Conservation (phyloP, 371 early-diverging fungal species). For the Rhizopus sp. region DNA sequence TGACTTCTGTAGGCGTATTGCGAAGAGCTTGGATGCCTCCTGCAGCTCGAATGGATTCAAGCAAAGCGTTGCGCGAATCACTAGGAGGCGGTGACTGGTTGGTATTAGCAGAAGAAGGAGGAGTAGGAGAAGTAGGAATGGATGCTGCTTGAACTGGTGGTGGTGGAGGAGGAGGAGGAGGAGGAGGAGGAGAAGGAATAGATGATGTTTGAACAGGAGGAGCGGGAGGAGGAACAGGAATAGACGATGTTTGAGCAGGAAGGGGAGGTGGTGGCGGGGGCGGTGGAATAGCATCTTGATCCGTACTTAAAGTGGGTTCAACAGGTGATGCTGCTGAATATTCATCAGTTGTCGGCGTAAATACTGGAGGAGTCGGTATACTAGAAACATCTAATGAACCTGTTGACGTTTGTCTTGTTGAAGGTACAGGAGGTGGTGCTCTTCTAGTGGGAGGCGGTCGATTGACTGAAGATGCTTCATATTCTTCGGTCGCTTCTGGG, state of each 20-base stretch:
- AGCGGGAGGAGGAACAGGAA: slow-evolving; percentile 27
- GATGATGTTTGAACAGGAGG: neutral
- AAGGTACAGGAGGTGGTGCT: slow-evolving; percentile 24
- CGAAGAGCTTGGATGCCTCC: slow-evolving; percentile 40
- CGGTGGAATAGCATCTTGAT: too few relatives aligned
- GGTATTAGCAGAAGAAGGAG: slow-evolving; percentile 8
- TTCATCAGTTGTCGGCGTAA: too few relatives aligned
- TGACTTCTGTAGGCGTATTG: slow-evolving; percentile 29
- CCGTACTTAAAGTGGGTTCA: too few relatives aligned
- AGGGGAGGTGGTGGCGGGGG: slow-evolving; percentile 3
- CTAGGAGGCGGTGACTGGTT: slow-evolving; percentile 8
- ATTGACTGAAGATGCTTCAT: neutral
- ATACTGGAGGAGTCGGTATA: too few relatives aligned
- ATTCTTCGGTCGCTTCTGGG: neutral
- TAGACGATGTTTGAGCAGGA: slow-evolving; percentile 13
- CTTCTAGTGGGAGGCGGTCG: neutral
- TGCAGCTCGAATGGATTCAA: slow-evolving; percentile 45
- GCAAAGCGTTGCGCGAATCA: slow-evolving; percentile 34
- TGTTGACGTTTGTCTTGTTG: neutral
- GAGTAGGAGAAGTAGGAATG: slow-evolving; percentile 20
- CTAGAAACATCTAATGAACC: neutral
- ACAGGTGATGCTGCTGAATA: too few relatives aligned
- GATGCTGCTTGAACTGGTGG: slow-evolving; percentile 27
- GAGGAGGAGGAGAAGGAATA: slow-evolving; percentile 3
- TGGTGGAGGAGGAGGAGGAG: too few relatives aligned